These are phyloP conservation scores for Avena insularis DNA, from an alignment of 176 grass and related monocot genomes.

Conservation along the genomic window DNA sequence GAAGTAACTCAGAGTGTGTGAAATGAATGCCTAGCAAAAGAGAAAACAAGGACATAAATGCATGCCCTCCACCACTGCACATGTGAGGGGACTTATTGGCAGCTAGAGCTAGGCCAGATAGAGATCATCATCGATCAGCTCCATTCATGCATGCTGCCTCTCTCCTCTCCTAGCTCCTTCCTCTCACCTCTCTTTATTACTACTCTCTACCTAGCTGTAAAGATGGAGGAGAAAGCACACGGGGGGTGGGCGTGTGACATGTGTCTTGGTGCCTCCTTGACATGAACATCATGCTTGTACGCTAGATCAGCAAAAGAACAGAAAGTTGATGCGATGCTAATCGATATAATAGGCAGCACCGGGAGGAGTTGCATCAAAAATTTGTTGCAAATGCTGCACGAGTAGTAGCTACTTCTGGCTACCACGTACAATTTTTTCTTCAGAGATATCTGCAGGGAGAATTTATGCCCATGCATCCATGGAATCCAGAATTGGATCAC, in stretches of 20 bases:
- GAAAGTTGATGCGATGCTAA: not conserved
- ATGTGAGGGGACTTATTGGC: conserved; percentile 54
- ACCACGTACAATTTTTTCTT: not conserved
- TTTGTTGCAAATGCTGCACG: conserved; percentile 2
- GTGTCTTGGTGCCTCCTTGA: conserved; percentile 11
- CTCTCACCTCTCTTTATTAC: not conserved
- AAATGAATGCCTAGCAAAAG: conserved; percentile 59
- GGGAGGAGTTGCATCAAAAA: not conserved
- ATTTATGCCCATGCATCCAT: conserved; percentile 38
- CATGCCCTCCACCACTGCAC: conserved; percentile 43
- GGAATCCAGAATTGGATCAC: conserved; percentile 30
- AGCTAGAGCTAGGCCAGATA: conserved; percentile 14
- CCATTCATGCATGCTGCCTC: conserved; percentile 30
- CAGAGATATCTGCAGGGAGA: conserved; percentile 16
- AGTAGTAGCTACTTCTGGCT: not conserved
- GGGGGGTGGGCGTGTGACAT: conserved; percentile 21
- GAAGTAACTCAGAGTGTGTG: conserved; percentile 41
- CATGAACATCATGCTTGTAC: not conserved
- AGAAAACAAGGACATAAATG: conserved; percentile 55
- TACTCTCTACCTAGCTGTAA: conserved; percentile 31
- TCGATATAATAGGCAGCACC: too few relatives aligned
- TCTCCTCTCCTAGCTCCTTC: not conserved
- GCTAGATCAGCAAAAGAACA: not conserved
- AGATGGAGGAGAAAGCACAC: conserved; percentile 25
- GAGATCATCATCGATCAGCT: conserved; percentile 26